A percentile compares a stretch with the other conserved stretches of the same genome.
Conservation (phyloP, 495 filamentous ascomycete genomes). For the Bombardia bombarda region DNA sequence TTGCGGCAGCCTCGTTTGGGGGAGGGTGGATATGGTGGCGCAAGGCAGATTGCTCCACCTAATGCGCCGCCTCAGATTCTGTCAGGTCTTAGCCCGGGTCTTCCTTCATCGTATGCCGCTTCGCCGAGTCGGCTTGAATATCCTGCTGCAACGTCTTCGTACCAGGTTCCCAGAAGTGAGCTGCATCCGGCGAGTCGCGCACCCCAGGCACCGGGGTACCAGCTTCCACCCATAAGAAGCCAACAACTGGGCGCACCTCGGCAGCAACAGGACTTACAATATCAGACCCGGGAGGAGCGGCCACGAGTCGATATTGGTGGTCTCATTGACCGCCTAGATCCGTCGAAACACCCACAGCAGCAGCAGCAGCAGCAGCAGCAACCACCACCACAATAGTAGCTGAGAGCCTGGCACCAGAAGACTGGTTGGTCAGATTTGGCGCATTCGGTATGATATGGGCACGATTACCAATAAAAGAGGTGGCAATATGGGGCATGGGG, state of each 20-base stretch:
- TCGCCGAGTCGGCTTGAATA: constrained; percentile 34
- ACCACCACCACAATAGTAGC: neutral
- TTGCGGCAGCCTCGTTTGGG: constrained; percentile 27
- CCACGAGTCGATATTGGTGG: constrained; percentile 47
- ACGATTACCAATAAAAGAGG: neutral
- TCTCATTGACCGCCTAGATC: constrained; percentile 39
- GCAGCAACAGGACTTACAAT: constrained; percentile 16
- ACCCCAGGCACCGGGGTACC: constrained; percentile 35
- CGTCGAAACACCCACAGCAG: constrained; percentile 12
- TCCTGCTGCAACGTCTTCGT: constrained; percentile 25
- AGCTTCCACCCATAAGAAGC: constrained; percentile 44
- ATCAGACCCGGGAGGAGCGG: constrained; percentile 36
- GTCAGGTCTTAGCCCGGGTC: constrained; percentile 19
- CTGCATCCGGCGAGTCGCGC: constrained; percentile 21
- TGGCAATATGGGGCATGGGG: neutral
- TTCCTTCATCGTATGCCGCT: constrained; percentile 28
- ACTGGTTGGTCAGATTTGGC: too few relatives aligned
- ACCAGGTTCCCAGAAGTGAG: constrained; percentile 41
- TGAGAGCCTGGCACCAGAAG: neutral
- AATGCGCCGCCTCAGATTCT: constrained; percentile 24
- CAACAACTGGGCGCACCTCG: constrained; percentile 26
- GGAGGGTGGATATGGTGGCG: constrained; percentile 24
- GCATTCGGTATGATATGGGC: neutral
- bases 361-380: neutral
- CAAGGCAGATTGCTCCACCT: constrained; percentile 21